Evolutionary conservation across 1,284 basidiomycete species (phyloP), one percentile per base, ranked within the genome.

Genomic region (Waitea zeae): DNA sequence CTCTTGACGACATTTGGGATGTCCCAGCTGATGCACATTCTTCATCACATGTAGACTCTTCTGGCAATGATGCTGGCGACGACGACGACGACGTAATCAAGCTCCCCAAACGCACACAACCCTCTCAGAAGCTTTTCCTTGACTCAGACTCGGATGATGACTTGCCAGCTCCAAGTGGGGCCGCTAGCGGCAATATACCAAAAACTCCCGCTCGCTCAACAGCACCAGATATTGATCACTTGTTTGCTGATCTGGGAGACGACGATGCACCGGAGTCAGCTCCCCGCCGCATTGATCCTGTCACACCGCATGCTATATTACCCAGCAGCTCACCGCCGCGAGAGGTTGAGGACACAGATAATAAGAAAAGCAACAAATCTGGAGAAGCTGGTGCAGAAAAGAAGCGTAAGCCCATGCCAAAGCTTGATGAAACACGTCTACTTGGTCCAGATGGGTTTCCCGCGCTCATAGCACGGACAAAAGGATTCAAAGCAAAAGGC

Each of bases 371-470:
- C 13, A 53, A 48, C 28, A 44, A 39, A 33, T 40, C 31, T 35
- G 49, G 40, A 31, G 54, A 49, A 39, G 59, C 49, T 30, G 52
- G 41, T 4, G 50, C 43, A 26, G 54, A 49, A 33, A 57, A 52
- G 43, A 66, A 63, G 45, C 62, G 64, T 46, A 64, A 64, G 42
- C 64, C 61, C 30, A 48, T 70, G 6, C 57, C 68, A 12, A 74
- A 67, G 47, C 49, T 92, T 38, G 78, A 90, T 49, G 79, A 82
- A 42, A 70, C 67, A 41, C 64, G 67, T 36, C 50, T 96, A 36
- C 54, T 89, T 5, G 72, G 76, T 3, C 56, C 66, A 2, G 61
- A 66, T 31, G 90, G 90, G 0, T 76, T 96, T 42, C 82, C 81
- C 1, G 64, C 70, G 30, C 62, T 96, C 18, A 65, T 87, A 30